phyloP scores from a whole-genome alignment of 1,139 yeast species.

The Pichia terricola region DNA sequence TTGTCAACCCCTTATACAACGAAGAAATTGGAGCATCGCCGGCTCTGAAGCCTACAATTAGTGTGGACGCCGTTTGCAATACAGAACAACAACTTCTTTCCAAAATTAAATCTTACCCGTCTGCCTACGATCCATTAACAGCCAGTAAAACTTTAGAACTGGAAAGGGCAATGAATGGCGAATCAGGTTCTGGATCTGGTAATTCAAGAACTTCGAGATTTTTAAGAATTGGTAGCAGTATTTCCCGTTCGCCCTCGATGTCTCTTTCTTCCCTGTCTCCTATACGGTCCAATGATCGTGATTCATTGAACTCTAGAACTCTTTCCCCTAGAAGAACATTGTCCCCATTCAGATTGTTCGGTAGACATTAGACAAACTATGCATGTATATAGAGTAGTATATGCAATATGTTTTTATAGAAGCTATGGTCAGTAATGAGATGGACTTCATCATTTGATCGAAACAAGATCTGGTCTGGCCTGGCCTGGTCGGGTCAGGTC shows the following conservation, averaged over 20 bases:
- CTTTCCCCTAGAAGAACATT: conserved; percentile 15
- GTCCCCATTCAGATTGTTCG: conserved; percentile 20
- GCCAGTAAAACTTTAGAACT: conserved; percentile 5
- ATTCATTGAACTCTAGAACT: no score
- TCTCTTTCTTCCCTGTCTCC: conserved; percentile 1
- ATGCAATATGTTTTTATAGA: no score
- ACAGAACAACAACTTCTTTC: background rate
- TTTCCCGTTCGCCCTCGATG: conserved; percentile 12
- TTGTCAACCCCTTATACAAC: conserved; percentile 49
- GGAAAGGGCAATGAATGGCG: conserved; percentile 8
- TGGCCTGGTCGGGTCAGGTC: no score
- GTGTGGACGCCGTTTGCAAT: background rate
- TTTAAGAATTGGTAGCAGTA: conserved; percentile 13
- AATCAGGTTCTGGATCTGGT: background rate
- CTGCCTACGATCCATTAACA: conserved; percentile 10
- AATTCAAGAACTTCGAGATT: conserved; percentile 19
- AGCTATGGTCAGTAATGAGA: no score
- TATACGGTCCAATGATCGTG: conserved; percentile 1
- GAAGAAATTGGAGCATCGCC: background rate
- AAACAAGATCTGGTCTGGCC: no score
- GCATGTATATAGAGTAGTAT: no score
- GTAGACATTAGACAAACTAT: background rate
- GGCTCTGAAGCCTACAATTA: background rate
- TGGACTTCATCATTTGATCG: no score
- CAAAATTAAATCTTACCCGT: conserved; percentile 8